Evolutionary conservation across 331 rosid genomes (phyloP).

Genomic region (Erythrophleum ivorense): DNA sequence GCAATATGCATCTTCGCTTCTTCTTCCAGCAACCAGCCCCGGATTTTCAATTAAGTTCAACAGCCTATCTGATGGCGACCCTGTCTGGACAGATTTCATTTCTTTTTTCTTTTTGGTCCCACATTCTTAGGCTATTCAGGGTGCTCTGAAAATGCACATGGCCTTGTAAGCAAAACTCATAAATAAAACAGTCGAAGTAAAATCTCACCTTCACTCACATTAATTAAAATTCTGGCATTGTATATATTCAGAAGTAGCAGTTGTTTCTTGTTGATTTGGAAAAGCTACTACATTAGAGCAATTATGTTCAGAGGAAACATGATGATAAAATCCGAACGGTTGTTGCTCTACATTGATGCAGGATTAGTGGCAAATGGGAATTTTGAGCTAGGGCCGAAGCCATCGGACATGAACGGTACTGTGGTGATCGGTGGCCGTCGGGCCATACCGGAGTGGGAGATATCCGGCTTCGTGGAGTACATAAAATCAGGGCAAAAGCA

Average conservation of each 20-base stretch:
- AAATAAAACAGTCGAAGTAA: not conserved
- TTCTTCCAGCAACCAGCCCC: too few relatives aligned
- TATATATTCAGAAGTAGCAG: too few relatives aligned
- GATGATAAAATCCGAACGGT: not conserved
- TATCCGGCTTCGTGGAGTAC: constrained; percentile 89
- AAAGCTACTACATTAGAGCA: too few relatives aligned
- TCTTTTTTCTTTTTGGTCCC: constrained; percentile 8
- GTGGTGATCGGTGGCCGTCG: constrained; percentile 64
- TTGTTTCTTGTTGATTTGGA: too few relatives aligned
- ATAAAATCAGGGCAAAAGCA: constrained; percentile 92
- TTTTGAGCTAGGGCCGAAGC: constrained; percentile 76
- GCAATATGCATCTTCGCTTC: too few relatives aligned
- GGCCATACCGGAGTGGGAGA: constrained; percentile 87
- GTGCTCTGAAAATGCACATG: constrained; percentile 47
- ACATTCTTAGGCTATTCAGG: constrained; percentile 8
- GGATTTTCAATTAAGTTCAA: too few relatives aligned
- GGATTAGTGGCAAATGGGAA: constrained; percentile 83
- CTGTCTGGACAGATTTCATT: too few relatives aligned
- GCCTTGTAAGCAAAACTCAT: not conserved
- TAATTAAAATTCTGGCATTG: too few relatives aligned
- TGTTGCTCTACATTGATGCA: constrained; percentile 28
- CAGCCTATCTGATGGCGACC: too few relatives aligned
- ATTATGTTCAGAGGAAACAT: too few relatives aligned
- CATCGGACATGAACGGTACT: constrained; percentile 69
- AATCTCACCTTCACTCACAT: too few relatives aligned